Percentiles rank a stretch among this genome's conserved stretches.
Conservation (phyloP, 495 filamentous ascomycete genomes). For the Gamarada debralockiae region DNA sequence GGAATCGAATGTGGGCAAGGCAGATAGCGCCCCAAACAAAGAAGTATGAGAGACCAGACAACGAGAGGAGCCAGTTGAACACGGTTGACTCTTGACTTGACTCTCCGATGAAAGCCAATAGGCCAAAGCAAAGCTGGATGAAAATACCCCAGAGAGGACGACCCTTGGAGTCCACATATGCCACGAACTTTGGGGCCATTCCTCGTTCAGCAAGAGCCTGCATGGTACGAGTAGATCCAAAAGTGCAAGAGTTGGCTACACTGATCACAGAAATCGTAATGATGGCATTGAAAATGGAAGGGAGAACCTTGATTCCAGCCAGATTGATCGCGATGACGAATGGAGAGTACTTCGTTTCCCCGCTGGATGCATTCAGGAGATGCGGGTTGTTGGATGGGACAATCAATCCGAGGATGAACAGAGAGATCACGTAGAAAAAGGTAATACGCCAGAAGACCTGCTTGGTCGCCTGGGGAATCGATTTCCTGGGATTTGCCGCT, state of each 20-base stretch:
- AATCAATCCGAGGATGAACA: slow-evolving; percentile 71
- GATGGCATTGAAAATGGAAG: slow-evolving; percentile 71
- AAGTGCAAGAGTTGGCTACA: slow-evolving; percentile 64
- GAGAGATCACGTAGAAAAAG: slow-evolving; percentile 68
- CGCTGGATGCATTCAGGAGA: slow-evolving; percentile 50
- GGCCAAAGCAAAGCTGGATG: slow-evolving; percentile 42
- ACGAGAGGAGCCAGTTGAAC: slow-evolving; percentile 57
- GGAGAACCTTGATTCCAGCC: slow-evolving; percentile 60
- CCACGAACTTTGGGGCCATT: slow-evolving; percentile 52
- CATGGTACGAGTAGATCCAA: slow-evolving; percentile 62
- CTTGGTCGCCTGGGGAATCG: slow-evolving; percentile 75
- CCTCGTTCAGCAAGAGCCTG: too few species aligned
- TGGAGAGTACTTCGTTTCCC: slow-evolving; percentile 50
- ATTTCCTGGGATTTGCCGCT: slow-evolving; percentile 69
- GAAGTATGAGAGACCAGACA: slow-evolving; percentile 51
- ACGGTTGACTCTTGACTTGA: slow-evolving; percentile 37
- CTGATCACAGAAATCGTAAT: slow-evolving; percentile 68
- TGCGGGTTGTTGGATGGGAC: slow-evolving; percentile 51
- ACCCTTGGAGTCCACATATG: slow-evolving; percentile 55
- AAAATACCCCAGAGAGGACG: slow-evolving; percentile 49
- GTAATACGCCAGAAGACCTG: slow-evolving; percentile 74
- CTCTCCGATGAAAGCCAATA: slow-evolving; percentile 48
- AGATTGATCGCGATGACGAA: slow-evolving; percentile 69
- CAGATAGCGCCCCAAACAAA: slow-evolving; percentile 56
- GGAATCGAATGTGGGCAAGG: slow-evolving; percentile 56